Conservation (phyloP, 1,139 yeast genomes). For the Hanseniaspora uvarum region DNA sequence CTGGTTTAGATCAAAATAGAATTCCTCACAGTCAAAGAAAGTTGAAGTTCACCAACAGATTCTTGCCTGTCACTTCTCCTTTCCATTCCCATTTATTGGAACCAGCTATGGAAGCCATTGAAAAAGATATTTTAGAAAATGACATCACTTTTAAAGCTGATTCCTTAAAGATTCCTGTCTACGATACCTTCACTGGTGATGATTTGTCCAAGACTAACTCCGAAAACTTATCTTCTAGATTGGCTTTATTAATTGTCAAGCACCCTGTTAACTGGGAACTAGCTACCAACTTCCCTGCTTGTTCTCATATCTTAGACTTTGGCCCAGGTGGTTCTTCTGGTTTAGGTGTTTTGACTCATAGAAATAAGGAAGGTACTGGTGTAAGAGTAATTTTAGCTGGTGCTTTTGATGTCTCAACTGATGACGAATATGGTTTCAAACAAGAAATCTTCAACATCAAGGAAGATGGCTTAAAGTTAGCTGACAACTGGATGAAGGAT, state of each 20-base stretch:
- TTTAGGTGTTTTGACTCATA: slow-evolving; percentile 86
- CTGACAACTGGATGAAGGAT: slow-evolving; percentile 84
- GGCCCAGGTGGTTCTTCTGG: slow-evolving; percentile 99
- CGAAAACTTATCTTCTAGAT: slow-evolving; percentile 52
- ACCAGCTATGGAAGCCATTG: slow-evolving; percentile 58
- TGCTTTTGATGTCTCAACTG: slow-evolving; percentile 57
- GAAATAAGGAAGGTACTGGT: slow-evolving; percentile 98
- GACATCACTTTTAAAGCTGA: slow-evolving; percentile 47
- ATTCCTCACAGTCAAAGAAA: slow-evolving; percentile 89
- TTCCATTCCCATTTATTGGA: slow-evolving; percentile 85
- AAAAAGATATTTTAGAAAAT: slow-evolving; percentile 51
- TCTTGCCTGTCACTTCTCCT: slow-evolving; percentile 91
- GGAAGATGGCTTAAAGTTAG: slow-evolving; percentile 58
- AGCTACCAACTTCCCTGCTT: slow-evolving; percentile 59
- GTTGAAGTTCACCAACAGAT: slow-evolving; percentile 82
- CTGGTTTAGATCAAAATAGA: slow-evolving; percentile 91
- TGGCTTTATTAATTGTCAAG: slow-evolving; percentile 71
- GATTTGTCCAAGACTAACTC: slow-evolving; percentile 49
- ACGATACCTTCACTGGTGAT: slow-evolving; percentile 75
- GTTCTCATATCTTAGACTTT: slow-evolving; percentile 86
- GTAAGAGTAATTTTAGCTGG: slow-evolving; percentile 90
- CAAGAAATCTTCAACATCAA: slow-evolving; percentile 78
- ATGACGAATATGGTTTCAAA: slow-evolving; percentile 84
- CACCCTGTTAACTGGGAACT: slow-evolving; percentile 90
- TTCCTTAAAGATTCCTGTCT: slow-evolving; percentile 71